Percentiles rank a stretch among this genome's conserved stretches.
phyloP scores from a whole-genome alignment of 2,329 filamentous ascomycete genomes.

The Aspergillus pseudonomiae region DNA sequence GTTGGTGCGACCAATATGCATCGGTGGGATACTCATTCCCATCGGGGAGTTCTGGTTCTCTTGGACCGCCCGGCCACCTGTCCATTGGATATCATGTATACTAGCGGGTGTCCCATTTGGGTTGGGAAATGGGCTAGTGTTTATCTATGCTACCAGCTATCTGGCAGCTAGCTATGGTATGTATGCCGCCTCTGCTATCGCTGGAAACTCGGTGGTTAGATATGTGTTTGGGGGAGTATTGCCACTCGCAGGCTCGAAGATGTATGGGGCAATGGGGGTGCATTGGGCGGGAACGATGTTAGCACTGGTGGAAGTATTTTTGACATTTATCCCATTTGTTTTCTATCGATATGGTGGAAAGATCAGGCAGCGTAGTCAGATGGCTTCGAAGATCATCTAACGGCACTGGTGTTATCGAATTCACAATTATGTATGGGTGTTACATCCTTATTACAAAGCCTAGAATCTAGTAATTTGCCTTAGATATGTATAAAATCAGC shows the following conservation, averaged over 20 bases:
- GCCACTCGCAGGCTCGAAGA: constrained; percentile 68
- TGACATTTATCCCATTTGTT: constrained; percentile 46
- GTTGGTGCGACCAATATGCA: constrained; percentile 71
- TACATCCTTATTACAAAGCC: neutral
- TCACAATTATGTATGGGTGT: neutral
- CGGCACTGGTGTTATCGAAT: neutral
- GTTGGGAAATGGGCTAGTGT: constrained; percentile 68
- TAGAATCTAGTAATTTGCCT: neutral
- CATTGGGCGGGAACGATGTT: constrained; percentile 72
- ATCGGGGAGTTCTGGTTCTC: constrained; percentile 76
- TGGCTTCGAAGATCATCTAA: constrained; percentile 15
- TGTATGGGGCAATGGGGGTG: constrained; percentile 67
- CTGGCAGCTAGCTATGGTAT: constrained; percentile 71
- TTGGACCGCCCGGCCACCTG: constrained; percentile 72
- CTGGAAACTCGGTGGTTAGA: constrained; percentile 72
- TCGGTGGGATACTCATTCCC: constrained; percentile 70
- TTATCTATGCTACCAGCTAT: constrained; percentile 76
- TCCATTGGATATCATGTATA: constrained; percentile 75
- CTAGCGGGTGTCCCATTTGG: constrained; percentile 74
- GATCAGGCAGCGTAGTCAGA: constrained; percentile 33
- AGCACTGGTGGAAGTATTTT: constrained; percentile 22
- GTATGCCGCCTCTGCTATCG: constrained; percentile 73
- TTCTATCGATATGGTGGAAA: constrained; percentile 47
- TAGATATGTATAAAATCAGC: neutral
- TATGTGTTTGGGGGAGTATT: constrained; percentile 68